Conservation (phyloP, 1,139 yeast genomes). For the Hyphopichia wangnamkhiaoensis region DNA sequence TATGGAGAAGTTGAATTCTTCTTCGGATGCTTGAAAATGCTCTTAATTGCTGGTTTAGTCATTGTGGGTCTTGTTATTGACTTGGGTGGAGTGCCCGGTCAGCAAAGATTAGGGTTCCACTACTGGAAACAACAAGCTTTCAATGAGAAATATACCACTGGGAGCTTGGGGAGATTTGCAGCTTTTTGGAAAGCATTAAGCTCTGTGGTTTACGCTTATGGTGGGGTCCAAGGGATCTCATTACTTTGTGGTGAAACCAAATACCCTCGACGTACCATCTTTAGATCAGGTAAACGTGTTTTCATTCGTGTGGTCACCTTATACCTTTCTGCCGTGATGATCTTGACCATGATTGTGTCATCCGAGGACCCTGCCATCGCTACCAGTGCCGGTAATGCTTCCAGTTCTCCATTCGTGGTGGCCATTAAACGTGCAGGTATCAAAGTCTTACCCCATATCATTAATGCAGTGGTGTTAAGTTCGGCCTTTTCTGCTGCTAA, state of each 20-base stretch:
- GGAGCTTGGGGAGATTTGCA: constrained; percentile 24
- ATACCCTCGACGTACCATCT: constrained; percentile 49
- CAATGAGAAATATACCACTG: constrained; percentile 16
- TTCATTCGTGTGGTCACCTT: constrained; percentile 45
- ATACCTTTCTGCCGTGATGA: constrained; percentile 44
- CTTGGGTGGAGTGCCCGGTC: constrained; percentile 32
- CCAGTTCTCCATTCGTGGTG: constrained; percentile 56
- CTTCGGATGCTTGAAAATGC: constrained; percentile 28
- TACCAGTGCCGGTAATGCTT: constrained; percentile 45
- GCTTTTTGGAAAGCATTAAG: constrained; percentile 29
- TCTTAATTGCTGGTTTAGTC: constrained; percentile 27
- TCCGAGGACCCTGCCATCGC: constrained; percentile 41
- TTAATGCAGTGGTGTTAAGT: constrained; percentile 51
- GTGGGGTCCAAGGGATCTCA: constrained; percentile 39
- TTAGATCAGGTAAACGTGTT: constrained; percentile 48
- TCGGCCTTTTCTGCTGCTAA: constrained; percentile 58
- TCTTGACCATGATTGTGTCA: constrained; percentile 49
- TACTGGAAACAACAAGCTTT: constrained; percentile 22
- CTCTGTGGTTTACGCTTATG: constrained; percentile 28
- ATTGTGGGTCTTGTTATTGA: constrained; percentile 28
- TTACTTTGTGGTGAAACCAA: constrained; percentile 50
- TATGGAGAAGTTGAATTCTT: constrained; percentile 36
- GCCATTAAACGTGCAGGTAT: constrained; percentile 54
- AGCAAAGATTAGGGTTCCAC: constrained; percentile 26
- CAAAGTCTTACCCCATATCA: constrained; percentile 47